phyloP scores from a whole-genome alignment of 805 yeast species.

The Suhomyces sp. region DNA sequence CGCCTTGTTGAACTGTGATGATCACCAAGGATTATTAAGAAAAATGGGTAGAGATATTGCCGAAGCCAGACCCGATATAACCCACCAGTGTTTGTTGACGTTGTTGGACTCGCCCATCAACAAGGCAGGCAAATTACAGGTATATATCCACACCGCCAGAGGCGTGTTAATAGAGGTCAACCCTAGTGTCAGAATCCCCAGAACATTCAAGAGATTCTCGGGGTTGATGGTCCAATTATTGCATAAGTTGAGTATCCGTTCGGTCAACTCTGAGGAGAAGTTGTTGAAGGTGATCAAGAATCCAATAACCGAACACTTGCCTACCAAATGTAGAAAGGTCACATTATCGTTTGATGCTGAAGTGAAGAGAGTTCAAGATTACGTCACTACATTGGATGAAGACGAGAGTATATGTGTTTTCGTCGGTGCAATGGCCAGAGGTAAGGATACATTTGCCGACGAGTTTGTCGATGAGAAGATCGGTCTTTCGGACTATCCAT shows the following conservation, averaged over 20 bases:
- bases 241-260: slow-evolving; percentile 88
- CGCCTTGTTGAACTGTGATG: slow-evolving; percentile 94
- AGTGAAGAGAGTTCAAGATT: slow-evolving; percentile 84
- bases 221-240: slow-evolving; percentile 97
- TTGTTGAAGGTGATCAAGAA: slow-evolving; percentile 91
- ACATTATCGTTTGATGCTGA: slow-evolving; percentile 92
- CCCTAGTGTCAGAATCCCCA: slow-evolving; percentile 94
- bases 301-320: slow-evolving; percentile 95
- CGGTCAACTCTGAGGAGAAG: slow-evolving; percentile 94
- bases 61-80: slow-evolving; percentile 98
- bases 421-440: slow-evolving; percentile 99
- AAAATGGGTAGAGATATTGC: slow-evolving; percentile 97
- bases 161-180: slow-evolving; percentile 95
- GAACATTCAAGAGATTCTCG: slow-evolving; percentile 96
- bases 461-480: slow-evolving; percentile 95
- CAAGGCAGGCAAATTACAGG: slow-evolving; percentile 96
- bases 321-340: slow-evolving; percentile 91
- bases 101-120: slow-evolving; percentile 95
- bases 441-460: slow-evolving; percentile 95
- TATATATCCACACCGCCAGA: slow-evolving; percentile 91
- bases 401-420: slow-evolving; percentile 96
- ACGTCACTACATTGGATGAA: slow-evolving; percentile 71
- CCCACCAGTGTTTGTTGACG: slow-evolving; percentile 95
- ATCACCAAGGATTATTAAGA: slow-evolving; percentile 91
- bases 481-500: slow-evolving; percentile 92